Base-by-base conservation (phyloP, 805 yeast species). In the Ogataea minuta region DNA sequence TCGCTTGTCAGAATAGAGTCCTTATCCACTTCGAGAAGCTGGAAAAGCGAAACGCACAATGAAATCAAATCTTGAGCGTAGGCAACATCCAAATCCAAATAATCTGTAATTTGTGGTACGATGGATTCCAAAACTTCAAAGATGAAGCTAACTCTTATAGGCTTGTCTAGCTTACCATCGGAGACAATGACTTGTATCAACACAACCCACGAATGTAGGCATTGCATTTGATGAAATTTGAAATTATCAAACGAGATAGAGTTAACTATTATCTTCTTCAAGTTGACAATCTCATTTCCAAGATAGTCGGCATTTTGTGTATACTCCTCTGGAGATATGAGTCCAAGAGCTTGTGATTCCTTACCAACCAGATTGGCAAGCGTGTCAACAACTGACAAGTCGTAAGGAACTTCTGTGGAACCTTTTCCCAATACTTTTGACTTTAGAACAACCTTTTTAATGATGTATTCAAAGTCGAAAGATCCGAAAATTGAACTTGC, bases 151-250 rank as follows among this genome's bases (percentile, higher is more conserved):
- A 78, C 68, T 33, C 81, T 68, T n/a, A 63, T 60, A 7, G 62
- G 52, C 0, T 70, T 53, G 6, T 67, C 60, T 39, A 79, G 60
- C n/a, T 65, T 66, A 8, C 78, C 79, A 58, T 81, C 89, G 4
- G 78, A 69, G 4, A 86, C 78, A 31, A 87, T 62, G 3, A 88
- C 77, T 45, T 88, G 87, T 16, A 87, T 79, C 34, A 90, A 60
- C 49, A 81, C 82, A 15, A 81, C 80, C 98, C 98, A 91, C 0
- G 95, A 76, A 53, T 81, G 87, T 20, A 91, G 63, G 41, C 82
- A 77, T 10, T 72, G 63, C 32, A 83, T 63, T 45, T 84, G 93
- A 7, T 69, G 65, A 1, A 68, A 58, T 44, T 71, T 71, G 49
- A 78, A 71, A 27, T 69, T 67, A 30, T 68, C 66, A 28, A 65